Evolutionary conservation across 257 asterid genomes (phyloP), one percentile per base, ranked within the genome.

Genomic region (Solanum peruvianum): DNA sequence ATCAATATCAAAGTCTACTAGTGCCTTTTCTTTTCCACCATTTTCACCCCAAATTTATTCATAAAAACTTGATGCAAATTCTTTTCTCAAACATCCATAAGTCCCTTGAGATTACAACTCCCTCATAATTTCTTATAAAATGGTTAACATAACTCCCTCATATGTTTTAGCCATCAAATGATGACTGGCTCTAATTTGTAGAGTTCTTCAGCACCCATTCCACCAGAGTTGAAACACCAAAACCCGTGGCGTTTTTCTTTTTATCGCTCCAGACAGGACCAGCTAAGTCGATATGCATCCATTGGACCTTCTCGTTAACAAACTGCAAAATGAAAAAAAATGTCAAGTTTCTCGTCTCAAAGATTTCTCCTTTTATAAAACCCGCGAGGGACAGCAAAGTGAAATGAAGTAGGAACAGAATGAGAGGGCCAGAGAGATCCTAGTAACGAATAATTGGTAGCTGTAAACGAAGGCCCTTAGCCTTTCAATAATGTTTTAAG

Each of bases 251-350:
- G 6, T 75, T 80, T 87, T 97, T 97, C 94, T 94, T 94, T 89
- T 94, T 93, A 1, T 94, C 96, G 18, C 87, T 93, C 99, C 98
- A 95, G 39, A 97, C 99, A 7, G 99, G 99, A 14, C 98, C 99
- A 64, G 98, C 98, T 89, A 97, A 87, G 94, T 97, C 99, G 15
- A 97, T 94, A 70, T 97, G 99, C 99, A 97, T 91, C 99, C 99
- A 97, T 31, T 94, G 94, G 78, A 95, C 99, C 91, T 95, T 97
- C 93, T 95, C 99, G 64, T 95, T 95, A 31, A 97, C 99, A 93
- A 97, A 97, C 99, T 95, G 98, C 94, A 86, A 86, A 14, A 21
- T 23, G 3, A 1, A 35, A 29, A 16, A 27, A 69, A 33, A 7
- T 87, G 82, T 84, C 60, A 81, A 10, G 72, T 75, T 44, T 60